Base-by-base conservation (phyloP, 2,329 filamentous ascomycete genomes). In the Biscogniauxia sp. region DNA sequence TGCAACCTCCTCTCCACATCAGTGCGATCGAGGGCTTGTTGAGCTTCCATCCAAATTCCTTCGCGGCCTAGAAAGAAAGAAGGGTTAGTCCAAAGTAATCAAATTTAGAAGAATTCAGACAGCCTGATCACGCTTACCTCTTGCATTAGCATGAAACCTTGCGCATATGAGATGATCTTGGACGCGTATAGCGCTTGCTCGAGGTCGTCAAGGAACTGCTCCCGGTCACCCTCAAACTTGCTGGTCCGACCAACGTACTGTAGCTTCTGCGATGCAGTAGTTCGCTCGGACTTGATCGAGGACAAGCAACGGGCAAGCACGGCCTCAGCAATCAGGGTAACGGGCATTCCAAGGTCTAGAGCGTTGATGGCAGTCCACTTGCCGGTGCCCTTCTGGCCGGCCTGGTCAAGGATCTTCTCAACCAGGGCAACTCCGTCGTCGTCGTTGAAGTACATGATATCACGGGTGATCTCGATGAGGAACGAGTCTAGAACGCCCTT, bases 321-420 rank as follows among this genome's bases (percentile, higher is more conserved):
- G 70, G 95, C 90, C 86, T 99, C 95, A 65, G 94, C 95, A 71
- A 99, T 99, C 72, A 99, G 84, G 64, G 95, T 98, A 72, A 99
- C 95, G 76, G 95, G 95, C 92, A 96, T 96, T 75, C 95, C 95
- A 65, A 99, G 90, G 79, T 99, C 95, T 63, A 99, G 89, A 68
- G 95, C 93, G 82, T 99, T 99, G 83, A 99, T 96, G 74, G 95
- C 94, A 69, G 95, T 99, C 95, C 95, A 99, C 87, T 99, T 98
- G 82, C 95, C 95, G 71, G 95, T 98, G 82, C 95, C 95, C 86
- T 99, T 99, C 85, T 99, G 95, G 72, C 95, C 95, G 74, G 95
- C 95, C 82, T 94, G 90, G 84, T 99, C 95, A 68, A 98, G 86
- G 72, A 99, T 98, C 89, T 98, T 99, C 88, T 99, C 95, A 63